Conservation (phyloP, 495 filamentous ascomycete genomes). For the Rusavskia elegans region DNA sequence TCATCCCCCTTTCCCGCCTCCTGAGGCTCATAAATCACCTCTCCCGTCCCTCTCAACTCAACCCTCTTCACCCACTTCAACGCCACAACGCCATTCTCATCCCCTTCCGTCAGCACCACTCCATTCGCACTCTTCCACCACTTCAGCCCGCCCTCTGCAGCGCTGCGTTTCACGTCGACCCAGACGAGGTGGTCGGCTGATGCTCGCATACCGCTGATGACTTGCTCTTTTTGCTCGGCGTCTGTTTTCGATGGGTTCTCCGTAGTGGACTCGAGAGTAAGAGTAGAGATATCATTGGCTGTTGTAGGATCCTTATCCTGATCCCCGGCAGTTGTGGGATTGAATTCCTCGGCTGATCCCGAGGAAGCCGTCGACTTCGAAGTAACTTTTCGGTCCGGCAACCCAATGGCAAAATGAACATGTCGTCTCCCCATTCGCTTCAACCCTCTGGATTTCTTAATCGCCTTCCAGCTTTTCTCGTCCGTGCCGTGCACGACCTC, state of each 20-base stretch:
- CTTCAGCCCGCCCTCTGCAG: slow-evolving; percentile 45
- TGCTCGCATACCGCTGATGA: slow-evolving; percentile 73
- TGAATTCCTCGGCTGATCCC: no score
- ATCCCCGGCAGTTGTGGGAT: background rate
- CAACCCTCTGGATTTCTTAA: slow-evolving; percentile 57
- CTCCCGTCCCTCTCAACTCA: slow-evolving; percentile 30
- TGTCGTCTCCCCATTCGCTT: slow-evolving; percentile 69
- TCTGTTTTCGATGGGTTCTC: no score
- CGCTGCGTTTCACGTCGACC: slow-evolving; percentile 51
- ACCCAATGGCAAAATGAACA: slow-evolving; percentile 67
- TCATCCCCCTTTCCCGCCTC: slow-evolving; percentile 17
- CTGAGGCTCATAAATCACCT: slow-evolving; percentile 19
- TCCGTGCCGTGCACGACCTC: slow-evolving; percentile 79
- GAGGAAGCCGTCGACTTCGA: no score
- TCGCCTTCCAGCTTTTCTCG: slow-evolving; percentile 54
- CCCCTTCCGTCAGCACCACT: slow-evolving; percentile 40
- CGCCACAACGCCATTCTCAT: slow-evolving; percentile 9
- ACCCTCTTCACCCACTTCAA: slow-evolving; percentile 34
- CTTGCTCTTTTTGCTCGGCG: slow-evolving; percentile 14
- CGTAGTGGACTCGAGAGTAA: background rate
- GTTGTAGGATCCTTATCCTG: slow-evolving; percentile 9
- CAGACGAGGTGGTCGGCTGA: slow-evolving; percentile 70
- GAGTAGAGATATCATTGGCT: background rate
- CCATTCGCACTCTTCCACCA: slow-evolving; percentile 86
- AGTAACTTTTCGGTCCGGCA: slow-evolving; percentile 21